phyloP scores from a whole-genome alignment of 345 rosid genomes.

The Moricandia moricandioides region DNA sequence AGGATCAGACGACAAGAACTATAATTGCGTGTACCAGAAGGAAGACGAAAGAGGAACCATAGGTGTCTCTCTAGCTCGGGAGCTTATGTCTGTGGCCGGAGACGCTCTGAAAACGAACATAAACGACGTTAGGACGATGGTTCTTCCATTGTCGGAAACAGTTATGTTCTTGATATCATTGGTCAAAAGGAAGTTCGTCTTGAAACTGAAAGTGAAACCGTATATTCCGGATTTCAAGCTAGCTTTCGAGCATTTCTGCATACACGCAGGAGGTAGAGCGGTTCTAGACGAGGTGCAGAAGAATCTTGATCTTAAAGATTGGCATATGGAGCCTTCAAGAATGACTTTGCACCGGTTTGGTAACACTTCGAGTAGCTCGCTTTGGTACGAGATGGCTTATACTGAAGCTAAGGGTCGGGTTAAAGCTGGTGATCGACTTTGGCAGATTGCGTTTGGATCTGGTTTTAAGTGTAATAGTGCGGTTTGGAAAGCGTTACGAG shows the following conservation, averaged over 20 bases:
- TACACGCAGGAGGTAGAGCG: slow-evolving; percentile 80
- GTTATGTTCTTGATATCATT: slow-evolving; percentile 60
- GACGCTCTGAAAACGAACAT: slow-evolving; percentile 87
- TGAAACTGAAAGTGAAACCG: slow-evolving; percentile 59
- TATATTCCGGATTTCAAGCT: slow-evolving; percentile 85
- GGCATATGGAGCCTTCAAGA: slow-evolving; percentile 95
- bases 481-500: slow-evolving; percentile 77
- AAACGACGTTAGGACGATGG: slow-evolving; percentile 78
- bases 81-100: slow-evolving; percentile 88
- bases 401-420: slow-evolving; percentile 87
- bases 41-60: slow-evolving; percentile 67
- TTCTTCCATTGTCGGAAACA: slow-evolving; percentile 70
- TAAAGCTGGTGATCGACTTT: slow-evolving; percentile 62
- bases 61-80: slow-evolving; percentile 82
- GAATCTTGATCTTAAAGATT: slow-evolving; percentile 65
- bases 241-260: slow-evolving; percentile 92
- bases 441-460: slow-evolving; percentile 98
- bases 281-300: slow-evolving; percentile 78
- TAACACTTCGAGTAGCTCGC: slow-evolving; percentile 84
- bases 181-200: slow-evolving; percentile 52
- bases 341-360: slow-evolving; percentile 91
- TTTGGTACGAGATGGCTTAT: slow-evolving; percentile 91
- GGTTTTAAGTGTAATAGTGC: slow-evolving; percentile 96
- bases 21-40: slow-evolving; percentile 71
- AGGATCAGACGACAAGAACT: slow-evolving; percentile 71